A percentile compares a stretch with the other conserved stretches of the same genome.
Evolutionary conservation across 345 rosid species (phyloP).

Genomic region (Rhizophora mangle): DNA sequence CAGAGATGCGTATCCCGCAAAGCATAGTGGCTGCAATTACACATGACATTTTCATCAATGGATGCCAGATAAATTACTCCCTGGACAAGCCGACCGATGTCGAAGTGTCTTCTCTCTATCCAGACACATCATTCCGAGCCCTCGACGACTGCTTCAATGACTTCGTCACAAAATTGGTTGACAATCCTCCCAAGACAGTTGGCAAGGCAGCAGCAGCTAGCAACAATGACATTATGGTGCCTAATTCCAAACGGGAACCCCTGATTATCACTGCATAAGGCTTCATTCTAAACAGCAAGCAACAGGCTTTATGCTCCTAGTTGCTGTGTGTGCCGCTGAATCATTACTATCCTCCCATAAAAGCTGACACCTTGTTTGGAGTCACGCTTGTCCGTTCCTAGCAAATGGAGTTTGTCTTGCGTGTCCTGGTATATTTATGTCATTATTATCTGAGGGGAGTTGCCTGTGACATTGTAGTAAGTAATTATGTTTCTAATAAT

Average conservation of each 20-base stretch:
- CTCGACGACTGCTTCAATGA: constrained; percentile 33
- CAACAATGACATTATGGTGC: not conserved
- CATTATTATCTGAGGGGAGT: no score
- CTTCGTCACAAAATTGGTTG: not conserved
- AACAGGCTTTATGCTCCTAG: no score
- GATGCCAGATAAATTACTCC: constrained; percentile 31
- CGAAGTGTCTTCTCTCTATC: constrained; percentile 25
- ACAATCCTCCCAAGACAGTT: not conserved
- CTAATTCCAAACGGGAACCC: constrained; percentile 4
- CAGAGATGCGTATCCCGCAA: constrained; percentile 36
- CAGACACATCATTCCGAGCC: constrained; percentile 15
- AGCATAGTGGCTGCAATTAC: constrained; percentile 34
- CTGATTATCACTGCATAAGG: constrained; percentile 6
- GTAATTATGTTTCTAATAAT: no score
- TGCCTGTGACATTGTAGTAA: no score
- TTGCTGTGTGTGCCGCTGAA: no score
- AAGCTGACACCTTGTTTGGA: no score
- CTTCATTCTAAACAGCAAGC: not conserved
- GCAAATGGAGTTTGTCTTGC: no score
- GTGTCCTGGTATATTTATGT: no score
- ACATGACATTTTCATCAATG: constrained; percentile 37
- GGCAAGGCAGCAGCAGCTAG: not conserved
- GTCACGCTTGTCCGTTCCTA: no score
- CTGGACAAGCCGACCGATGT: constrained; percentile 24
- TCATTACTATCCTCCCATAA: no score